Percentiles rank a stretch among this genome's conserved stretches.
Evolutionary conservation across 176 grass and related monocot species (phyloP).

Genomic region (Luzula sylvatica): DNA sequence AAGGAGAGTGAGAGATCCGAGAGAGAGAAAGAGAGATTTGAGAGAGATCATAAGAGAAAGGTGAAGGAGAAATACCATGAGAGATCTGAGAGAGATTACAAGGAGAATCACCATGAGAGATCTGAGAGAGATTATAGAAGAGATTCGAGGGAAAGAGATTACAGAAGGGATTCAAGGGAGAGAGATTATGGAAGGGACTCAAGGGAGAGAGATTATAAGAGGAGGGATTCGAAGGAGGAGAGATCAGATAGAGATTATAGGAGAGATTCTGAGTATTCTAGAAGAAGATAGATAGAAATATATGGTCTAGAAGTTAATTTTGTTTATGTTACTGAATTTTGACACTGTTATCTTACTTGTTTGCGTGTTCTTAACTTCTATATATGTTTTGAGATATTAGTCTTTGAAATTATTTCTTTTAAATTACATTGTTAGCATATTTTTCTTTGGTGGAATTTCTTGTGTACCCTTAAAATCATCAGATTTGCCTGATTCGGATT

Average conservation of each 20-base stretch:
- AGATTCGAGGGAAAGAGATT: too few relatives aligned
- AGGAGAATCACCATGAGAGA: too few relatives aligned
- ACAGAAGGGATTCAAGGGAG: too few relatives aligned
- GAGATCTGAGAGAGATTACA: constrained; percentile 8
- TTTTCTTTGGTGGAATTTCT: too few relatives aligned
- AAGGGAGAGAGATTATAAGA: background rate
- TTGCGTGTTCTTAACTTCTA: background rate
- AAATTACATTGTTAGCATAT: too few relatives aligned
- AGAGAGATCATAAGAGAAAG: constrained; percentile 18
- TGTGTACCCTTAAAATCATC: too few relatives aligned
- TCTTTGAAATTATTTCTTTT: constrained; percentile 10
- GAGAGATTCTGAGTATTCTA: constrained; percentile 14
- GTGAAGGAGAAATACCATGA: constrained; percentile 14
- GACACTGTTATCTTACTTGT: background rate
- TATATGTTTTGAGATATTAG: constrained; percentile 4
- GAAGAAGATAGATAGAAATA: constrained; percentile 15
- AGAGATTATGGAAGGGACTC: too few relatives aligned
- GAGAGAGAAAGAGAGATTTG: constrained; percentile 3
- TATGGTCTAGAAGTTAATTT: background rate
- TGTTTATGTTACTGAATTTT: background rate
- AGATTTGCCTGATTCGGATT: too few relatives aligned
- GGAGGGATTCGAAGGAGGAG: background rate
- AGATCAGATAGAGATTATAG: constrained; percentile 17
- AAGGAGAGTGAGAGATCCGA: constrained; percentile 9
- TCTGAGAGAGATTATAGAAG: too few relatives aligned